Percentiles rank a stretch among this genome's conserved stretches.
These are phyloP conservation scores for Haematococcus sp. DNA, from an alignment of 139 green algal species.

Conservation along the genomic window DNA sequence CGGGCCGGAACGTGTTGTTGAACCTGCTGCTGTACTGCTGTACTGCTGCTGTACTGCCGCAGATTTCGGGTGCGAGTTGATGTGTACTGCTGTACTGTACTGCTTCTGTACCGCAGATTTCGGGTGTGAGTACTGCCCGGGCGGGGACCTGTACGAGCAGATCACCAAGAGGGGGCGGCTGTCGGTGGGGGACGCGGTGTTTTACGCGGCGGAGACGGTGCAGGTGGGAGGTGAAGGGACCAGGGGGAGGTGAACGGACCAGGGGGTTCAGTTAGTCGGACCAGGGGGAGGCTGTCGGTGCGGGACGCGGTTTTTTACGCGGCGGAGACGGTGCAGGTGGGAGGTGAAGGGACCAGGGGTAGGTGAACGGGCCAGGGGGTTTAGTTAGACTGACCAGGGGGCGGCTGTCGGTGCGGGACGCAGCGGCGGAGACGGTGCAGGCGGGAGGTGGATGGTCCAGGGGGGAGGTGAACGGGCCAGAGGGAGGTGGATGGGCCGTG, in stretches of 20 bases:
- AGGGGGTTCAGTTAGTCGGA: no score
- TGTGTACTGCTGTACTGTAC: no score
- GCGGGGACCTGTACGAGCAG: slow-evolving; percentile 70
- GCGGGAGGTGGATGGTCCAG: slow-evolving; percentile 6
- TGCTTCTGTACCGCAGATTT: slow-evolving; percentile 45
- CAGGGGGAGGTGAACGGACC: no score
- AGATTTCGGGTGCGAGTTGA: no score
- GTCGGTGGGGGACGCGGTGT: slow-evolving; percentile 24
- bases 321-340: slow-evolving; percentile 71
- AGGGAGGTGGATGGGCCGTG: no score
- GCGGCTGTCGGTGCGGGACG: slow-evolving; percentile 34
- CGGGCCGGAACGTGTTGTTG: slow-evolving; percentile 66
- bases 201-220: slow-evolving; percentile 84
- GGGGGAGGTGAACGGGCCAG: no score
- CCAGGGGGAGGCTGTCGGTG: slow-evolving; percentile 34
- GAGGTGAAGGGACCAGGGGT: no score
- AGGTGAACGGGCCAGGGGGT: no score
- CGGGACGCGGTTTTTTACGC: slow-evolving; percentile 56
- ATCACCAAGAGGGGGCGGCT: slow-evolving; percentile 45
- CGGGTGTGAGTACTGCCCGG: slow-evolving; percentile 62
- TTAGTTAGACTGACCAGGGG: no score
- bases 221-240: slow-evolving; percentile 7
- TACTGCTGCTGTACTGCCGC: no score
- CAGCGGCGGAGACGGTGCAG: slow-evolving; percentile 72
- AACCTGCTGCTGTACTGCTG: slow-evolving; percentile 15